A percentile compares a stretch with the other conserved stretches of the same genome.
Conservation (phyloP, 345 rosid genomes). For the Gossypium herbaceum region DNA sequence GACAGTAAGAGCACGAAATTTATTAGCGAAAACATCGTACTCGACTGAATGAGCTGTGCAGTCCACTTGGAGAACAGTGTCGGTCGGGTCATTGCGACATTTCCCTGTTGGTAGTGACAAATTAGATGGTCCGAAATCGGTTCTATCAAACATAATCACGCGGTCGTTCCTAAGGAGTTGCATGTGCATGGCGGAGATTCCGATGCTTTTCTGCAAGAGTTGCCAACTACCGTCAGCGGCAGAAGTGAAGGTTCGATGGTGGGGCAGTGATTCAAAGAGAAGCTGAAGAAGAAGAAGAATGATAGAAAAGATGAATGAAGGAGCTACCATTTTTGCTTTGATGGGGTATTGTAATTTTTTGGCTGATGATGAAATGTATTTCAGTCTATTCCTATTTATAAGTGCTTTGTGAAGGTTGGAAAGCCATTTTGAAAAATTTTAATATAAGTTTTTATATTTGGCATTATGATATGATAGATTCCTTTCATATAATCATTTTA, state of each 20-base stretch:
- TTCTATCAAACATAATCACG: conserved; percentile 34
- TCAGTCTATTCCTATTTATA: neutral
- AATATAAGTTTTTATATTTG: neutral
- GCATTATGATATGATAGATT: neutral
- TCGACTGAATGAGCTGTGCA: neutral
- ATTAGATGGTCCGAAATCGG: conserved; percentile 33
- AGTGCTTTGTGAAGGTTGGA: neutral
- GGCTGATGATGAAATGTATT: neutral
- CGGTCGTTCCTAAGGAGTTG: conserved; percentile 37
- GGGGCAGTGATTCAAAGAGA: neutral
- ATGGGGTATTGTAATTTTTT: neutral
- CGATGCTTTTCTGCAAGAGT: conserved; percentile 28
- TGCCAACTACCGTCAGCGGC: conserved; percentile 22
- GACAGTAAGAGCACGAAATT: neutral
- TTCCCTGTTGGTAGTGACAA: conserved; percentile 24
- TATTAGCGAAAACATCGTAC: conserved; percentile 30
- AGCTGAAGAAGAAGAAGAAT: neutral
- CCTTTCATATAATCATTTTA: neutral
- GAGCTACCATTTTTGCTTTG: neutral
- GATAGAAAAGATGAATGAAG: neutral
- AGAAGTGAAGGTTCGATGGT: neutral
- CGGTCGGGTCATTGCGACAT: conserved; percentile 18
- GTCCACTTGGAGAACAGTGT: neutral
- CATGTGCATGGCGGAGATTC: conserved; percentile 37
- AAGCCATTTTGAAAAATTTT: no score